Conservation (phyloP, 108 stramenopile species). For the Epithemia pelagica region DNA sequence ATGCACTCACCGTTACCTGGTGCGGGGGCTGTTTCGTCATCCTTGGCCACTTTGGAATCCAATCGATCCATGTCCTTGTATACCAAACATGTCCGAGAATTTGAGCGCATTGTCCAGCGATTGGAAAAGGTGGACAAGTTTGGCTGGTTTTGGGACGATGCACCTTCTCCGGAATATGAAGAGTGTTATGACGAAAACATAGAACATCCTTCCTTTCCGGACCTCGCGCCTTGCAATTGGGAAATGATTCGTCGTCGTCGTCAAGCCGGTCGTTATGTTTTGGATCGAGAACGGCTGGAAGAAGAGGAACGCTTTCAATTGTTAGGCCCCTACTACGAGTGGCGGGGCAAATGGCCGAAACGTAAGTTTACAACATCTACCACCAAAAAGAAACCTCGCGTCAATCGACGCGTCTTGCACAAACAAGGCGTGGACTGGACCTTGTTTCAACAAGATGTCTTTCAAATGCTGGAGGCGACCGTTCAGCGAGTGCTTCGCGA, state of each 20-base stretch:
- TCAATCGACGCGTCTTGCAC: conserved; percentile 33
- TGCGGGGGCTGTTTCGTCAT: background rate
- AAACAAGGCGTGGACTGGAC: conserved; percentile 69
- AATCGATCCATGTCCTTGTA: conserved; percentile 24
- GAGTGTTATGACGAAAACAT: conserved; percentile 36
- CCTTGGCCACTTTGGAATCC: background rate
- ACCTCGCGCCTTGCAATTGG: conserved; percentile 57
- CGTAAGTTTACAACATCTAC: background rate
- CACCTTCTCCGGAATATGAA: conserved; percentile 47
- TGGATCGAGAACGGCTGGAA: conserved; percentile 44
- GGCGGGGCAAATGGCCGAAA: conserved; percentile 12
- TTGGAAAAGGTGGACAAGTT: conserved; percentile 71
- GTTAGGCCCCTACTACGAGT: conserved; percentile 25
- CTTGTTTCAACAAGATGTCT: conserved; percentile 52
- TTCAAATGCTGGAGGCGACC: conserved; percentile 67
- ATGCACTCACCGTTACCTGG: background rate
- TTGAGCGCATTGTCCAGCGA: conserved; percentile 53
- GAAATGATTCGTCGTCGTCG: conserved; percentile 52
- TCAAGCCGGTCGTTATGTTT: conserved; percentile 53
- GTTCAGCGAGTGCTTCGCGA: conserved; percentile 35
- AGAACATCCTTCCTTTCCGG: conserved; percentile 26
- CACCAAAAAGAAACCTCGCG: conserved; percentile 23
- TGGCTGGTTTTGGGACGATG: conserved; percentile 53
- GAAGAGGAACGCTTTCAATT: conserved; percentile 29
- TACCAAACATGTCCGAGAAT: conserved; percentile 57